Base-by-base conservation (phyloP, 2,329 filamentous ascomycete species). In the Diaporthe eres region DNA sequence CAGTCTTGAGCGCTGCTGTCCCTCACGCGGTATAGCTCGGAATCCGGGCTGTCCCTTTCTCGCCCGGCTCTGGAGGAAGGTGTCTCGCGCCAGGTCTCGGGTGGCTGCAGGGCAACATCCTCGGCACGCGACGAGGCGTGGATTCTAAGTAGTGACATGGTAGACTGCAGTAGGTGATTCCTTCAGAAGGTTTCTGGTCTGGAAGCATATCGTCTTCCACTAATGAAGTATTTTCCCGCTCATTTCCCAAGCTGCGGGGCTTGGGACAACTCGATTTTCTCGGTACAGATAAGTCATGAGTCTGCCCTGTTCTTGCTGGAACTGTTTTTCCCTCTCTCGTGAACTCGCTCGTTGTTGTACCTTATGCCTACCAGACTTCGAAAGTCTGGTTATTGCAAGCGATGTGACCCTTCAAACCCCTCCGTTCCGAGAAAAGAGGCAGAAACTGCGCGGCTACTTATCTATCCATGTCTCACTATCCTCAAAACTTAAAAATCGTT, bases 1-100 rank as follows among this genome's bases (percentile, higher is more conserved):
- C 7, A 25, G 34, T 7, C 22, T 37, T 25, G 63, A 28, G 13
- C 2, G 47, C 8, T 68, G n/a, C 22, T 37, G 47, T 68, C 31
- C 19, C 47, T 68, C 47, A 39, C 63, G 34, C n/a, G 22, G 12
- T 25, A 19, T 12, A 39, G 4, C 17, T 17, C 4, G 13, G 15
- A 39, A 25, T 1, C 49, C 44, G 31, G 44, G 28, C 1, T 53
- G 47, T 39, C 6, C 3, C 25, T 49, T 42, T 19, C 22, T 68
- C 34, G 65, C 39, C 19, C 58, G 42, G 22, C 37, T n/a, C 4
- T 15, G 37, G 15, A 28, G 31, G 13, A 47, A 8, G 28, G 4
- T 70, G 65, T 39, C 65, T 70, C n/a, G n/a, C 34, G 34, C 49
- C 65, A 19, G 65, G 65, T 65, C 42, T 65, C 61, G 61, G 61